Percentiles rank a stretch among this genome's conserved stretches.
These are phyloP conservation scores for Phytopythium cucurbitacearum DNA, from an alignment of 352 stramenopile genomes.

Conservation along the genomic window DNA sequence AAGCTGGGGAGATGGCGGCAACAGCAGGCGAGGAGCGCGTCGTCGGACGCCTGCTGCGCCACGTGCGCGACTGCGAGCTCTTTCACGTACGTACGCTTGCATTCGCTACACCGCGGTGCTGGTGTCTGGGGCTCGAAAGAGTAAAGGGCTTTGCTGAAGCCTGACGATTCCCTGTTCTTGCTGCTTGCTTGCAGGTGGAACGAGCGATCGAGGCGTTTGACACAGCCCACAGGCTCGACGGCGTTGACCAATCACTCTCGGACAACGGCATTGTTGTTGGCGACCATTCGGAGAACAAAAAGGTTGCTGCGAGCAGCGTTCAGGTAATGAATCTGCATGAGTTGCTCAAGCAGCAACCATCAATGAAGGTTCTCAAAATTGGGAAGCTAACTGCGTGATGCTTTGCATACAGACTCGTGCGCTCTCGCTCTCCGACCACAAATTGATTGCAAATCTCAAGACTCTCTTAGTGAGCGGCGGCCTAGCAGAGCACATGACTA, in stretches of 20 bases:
- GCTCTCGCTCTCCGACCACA: conserved; percentile 51
- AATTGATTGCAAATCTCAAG: conserved; percentile 43
- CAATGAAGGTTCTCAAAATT: no score
- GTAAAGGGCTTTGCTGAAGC: background rate
- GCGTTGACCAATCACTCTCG: no score
- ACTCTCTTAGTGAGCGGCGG: no score
- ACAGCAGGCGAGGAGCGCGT: conserved; percentile 13
- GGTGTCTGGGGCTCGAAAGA: background rate
- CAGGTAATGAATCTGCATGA: no score
- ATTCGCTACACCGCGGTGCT: no score
- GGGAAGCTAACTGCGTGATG: no score
- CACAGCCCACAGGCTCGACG: background rate
- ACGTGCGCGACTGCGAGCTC: conserved; percentile 30
- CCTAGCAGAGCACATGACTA: no score
- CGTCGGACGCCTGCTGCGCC: conserved; percentile 36
- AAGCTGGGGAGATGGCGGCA: conserved; percentile 5
- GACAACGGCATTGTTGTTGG: background rate
- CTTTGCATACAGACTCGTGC: conserved; percentile 16
- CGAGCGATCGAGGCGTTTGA: conserved; percentile 23
- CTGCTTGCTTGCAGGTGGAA: conserved; percentile 23
- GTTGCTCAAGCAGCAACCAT: no score
- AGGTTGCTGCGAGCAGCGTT: no score
- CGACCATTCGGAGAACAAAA: no score
- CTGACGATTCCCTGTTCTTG: background rate
- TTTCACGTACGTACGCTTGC: conserved; percentile 26